A percentile compares a stretch with the other conserved stretches of the same genome.
Evolutionary conservation across 192 early-diverging fungal species (phyloP).

Genomic region (Coemansia sp.): DNA sequence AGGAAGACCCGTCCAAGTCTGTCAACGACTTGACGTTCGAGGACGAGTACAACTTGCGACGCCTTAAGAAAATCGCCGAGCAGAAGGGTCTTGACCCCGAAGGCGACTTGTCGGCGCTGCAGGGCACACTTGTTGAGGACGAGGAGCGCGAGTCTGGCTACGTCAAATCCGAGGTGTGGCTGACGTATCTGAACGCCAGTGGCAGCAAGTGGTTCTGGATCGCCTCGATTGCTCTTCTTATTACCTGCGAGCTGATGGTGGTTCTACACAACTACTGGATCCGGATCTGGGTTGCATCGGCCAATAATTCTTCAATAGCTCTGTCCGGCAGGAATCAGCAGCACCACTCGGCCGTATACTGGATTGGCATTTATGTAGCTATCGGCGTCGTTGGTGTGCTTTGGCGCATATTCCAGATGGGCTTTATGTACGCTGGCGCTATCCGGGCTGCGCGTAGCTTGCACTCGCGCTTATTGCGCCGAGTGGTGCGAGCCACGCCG

Average conservation of each 20-base stretch:
- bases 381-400: slow-evolving; percentile 52
- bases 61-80: slow-evolving; percentile 22
- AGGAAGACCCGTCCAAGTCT: slow-evolving; percentile 2
- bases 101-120: slow-evolving; percentile 13
- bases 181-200: slow-evolving; percentile 70
- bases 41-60: slow-evolving; percentile 29
- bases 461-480: slow-evolving; percentile 58
- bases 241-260: slow-evolving; percentile 35
- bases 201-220: slow-evolving; percentile 63
- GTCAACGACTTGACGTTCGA: slow-evolving; percentile 22
- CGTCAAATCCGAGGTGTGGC: slow-evolving; percentile 74
- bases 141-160: slow-evolving; percentile 80
- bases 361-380: slow-evolving; percentile 62
- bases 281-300: slow-evolving; percentile 60
- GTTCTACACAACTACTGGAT: slow-evolving; percentile 69
- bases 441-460: slow-evolving; percentile 58
- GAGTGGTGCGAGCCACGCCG: slow-evolving; percentile 68
- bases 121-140: slow-evolving; percentile 72
- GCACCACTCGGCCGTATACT: slow-evolving; percentile 35
- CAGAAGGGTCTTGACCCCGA: slow-evolving; percentile 47
- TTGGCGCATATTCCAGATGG: slow-evolving; percentile 35
- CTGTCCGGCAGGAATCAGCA: background rate
- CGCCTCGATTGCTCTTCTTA: slow-evolving; percentile 51
- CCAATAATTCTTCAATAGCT: background rate
- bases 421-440: slow-evolving; percentile 53